Evolutionary conservation across 805 yeast genomes (phyloP).

Genomic region (Komagataella ulmi): DNA sequence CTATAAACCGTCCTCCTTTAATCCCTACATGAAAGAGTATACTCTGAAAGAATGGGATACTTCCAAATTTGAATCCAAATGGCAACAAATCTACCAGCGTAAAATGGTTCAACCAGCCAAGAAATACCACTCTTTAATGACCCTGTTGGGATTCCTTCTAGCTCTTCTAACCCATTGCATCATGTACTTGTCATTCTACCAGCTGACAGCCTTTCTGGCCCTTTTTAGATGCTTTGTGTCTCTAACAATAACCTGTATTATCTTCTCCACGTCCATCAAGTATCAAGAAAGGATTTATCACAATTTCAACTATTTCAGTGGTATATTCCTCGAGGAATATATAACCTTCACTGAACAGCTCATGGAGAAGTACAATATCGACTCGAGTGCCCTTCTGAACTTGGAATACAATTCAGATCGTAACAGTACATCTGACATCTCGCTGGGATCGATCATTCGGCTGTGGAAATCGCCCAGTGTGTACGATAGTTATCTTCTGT

Average conservation of each 20-base stretch:
- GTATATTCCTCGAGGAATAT: not conserved
- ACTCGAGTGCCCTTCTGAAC: not conserved
- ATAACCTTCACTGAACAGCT: not conserved
- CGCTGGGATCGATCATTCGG: not conserved
- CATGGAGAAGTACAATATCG: not conserved
- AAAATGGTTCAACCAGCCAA: not conserved
- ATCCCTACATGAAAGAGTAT: not conserved
- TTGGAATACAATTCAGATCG: not conserved
- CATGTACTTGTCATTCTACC: not conserved
- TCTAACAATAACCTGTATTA: not conserved
- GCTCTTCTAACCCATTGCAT: not conserved
- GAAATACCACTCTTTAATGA: not conserved
- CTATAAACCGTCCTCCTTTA: not conserved
- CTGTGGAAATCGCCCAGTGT: not conserved
- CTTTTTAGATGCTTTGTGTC: not conserved
- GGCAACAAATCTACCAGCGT: not conserved
- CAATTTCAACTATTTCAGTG: not conserved
- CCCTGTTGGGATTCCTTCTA: not conserved
- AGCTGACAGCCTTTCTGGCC: not conserved
- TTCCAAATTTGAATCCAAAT: not conserved
- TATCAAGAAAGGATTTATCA: not conserved
- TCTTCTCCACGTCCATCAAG: not conserved
- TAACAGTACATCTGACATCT: not conserved
- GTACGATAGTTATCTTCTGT: not conserved
- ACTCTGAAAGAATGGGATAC: not conserved